phyloP scores from a whole-genome alignment of 2,329 filamentous ascomycete species.

The Colletotrichum higginsianum region DNA sequence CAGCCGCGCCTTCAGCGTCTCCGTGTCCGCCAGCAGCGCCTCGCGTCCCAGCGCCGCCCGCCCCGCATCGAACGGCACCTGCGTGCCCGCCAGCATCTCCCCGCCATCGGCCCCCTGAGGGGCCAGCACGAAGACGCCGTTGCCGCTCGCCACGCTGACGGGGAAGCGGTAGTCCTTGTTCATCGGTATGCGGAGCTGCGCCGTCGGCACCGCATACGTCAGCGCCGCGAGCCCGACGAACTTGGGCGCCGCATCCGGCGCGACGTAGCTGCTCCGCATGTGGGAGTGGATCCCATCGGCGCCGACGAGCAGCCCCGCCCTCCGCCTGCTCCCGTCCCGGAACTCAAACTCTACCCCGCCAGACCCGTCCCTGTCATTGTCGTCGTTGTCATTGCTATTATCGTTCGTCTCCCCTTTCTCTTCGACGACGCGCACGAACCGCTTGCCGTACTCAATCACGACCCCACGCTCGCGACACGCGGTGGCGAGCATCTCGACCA shows the following conservation, averaged over 20 bases:
- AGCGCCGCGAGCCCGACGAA: constrained; percentile 65
- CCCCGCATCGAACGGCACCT: constrained; percentile 54
- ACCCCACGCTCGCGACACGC: constrained; percentile 51
- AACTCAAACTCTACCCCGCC: constrained; percentile 62
- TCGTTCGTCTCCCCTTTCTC: constrained; percentile 50
- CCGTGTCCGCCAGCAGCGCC: constrained; percentile 56
- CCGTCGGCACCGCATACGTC: constrained; percentile 52
- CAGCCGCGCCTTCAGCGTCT: constrained; percentile 52
- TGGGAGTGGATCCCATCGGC: constrained; percentile 73
- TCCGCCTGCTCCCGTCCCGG: constrained; percentile 57
- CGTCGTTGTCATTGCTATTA: no score
- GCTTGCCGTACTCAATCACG: constrained; percentile 59
- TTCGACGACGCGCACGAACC: constrained; percentile 58
- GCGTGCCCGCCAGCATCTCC: constrained; percentile 57
- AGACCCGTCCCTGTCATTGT: no score
- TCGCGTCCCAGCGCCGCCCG: constrained; percentile 61
- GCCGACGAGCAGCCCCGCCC: constrained; percentile 64
- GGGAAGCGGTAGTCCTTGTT: constrained; percentile 56
- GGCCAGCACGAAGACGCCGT: constrained; percentile 66
- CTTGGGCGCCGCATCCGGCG: constrained; percentile 62
- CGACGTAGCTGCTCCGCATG: constrained; percentile 64
- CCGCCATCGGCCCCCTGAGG: constrained; percentile 60
- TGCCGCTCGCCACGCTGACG: constrained; percentile 58
- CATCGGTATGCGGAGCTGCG: constrained; percentile 53
- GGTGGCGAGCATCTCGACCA: constrained; percentile 58